Percentiles rank a stretch among this genome's conserved stretches.
Conservation (phyloP, 1,284 basidiomycete species). For the Ustilago curta region DNA sequence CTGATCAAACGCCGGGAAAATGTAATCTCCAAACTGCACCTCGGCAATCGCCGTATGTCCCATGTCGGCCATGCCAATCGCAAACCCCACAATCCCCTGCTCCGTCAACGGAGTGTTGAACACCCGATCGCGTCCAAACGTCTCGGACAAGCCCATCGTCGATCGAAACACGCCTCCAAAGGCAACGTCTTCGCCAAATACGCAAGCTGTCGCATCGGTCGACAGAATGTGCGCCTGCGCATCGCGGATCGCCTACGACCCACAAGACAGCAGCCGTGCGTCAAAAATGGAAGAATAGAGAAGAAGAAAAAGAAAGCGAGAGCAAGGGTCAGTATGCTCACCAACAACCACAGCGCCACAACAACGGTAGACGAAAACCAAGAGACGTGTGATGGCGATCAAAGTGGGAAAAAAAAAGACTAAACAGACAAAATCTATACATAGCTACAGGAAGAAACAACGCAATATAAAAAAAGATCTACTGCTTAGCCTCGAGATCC, state of each 20-base stretch:
- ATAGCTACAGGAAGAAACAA: background rate
- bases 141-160: slow-evolving; percentile 89
- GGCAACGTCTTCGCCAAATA: slow-evolving; percentile 77
- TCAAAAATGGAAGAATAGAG: background rate
- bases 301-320: background rate
- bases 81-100: slow-evolving; percentile 92
- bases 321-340: slow-evolving; percentile 17
- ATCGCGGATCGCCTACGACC: slow-evolving; percentile 59
- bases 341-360: background rate
- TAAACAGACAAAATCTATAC: slow-evolving; percentile 19
- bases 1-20: slow-evolving; percentile 71
- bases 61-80: slow-evolving; percentile 89
- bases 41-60: slow-evolving; percentile 95
- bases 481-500: slow-evolving; percentile 56
- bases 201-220: slow-evolving; percentile 81
- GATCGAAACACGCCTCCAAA: slow-evolving; percentile 94
- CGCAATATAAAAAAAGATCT: background rate
- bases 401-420: background rate
- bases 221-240: slow-evolving; percentile 59
- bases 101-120: slow-evolving; percentile 62
- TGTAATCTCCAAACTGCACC: slow-evolving; percentile 75
- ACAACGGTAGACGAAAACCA: background rate
- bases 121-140: slow-evolving; percentile 74
- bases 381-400: slow-evolving; percentile 3
- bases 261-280: background rate